Conservation (phyloP, 2,329 filamentous ascomycete genomes). For the Sodiomyces alkalinus region DNA sequence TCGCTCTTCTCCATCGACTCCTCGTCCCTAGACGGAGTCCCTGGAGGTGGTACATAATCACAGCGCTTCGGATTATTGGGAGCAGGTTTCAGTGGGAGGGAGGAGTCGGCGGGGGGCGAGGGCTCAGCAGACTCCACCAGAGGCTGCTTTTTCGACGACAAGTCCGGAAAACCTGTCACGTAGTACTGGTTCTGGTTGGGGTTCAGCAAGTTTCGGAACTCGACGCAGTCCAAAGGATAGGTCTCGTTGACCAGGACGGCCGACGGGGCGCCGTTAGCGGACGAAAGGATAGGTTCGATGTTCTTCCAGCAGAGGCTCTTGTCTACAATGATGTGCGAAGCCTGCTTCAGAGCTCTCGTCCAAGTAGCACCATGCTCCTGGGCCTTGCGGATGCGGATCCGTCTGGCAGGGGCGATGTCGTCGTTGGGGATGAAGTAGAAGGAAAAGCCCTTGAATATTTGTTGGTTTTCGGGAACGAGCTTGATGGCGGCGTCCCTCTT, state of each 20-base stretch:
- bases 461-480: slow-evolving; percentile 32
- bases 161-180: slow-evolving; percentile 32
- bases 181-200: slow-evolving; percentile 42
- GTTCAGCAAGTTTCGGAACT: slow-evolving; percentile 41
- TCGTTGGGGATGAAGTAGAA: slow-evolving; percentile 76
- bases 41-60: slow-evolving; percentile 21
- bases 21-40: slow-evolving; percentile 21
- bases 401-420: slow-evolving; percentile 51
- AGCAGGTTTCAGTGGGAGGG: slow-evolving; percentile 31
- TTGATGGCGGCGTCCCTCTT: slow-evolving; percentile 27
- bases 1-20: slow-evolving; percentile 14
- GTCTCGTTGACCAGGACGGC: slow-evolving; percentile 47
- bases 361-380: slow-evolving; percentile 62
- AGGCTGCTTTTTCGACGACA: too few species aligned
- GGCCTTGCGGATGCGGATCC: slow-evolving; percentile 58
- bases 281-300: slow-evolving; percentile 40
- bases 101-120: not conserved
- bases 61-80: slow-evolving; percentile 20
- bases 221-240: slow-evolving; percentile 55
- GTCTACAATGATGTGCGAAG: slow-evolving; percentile 75
- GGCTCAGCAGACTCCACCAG: not conserved
- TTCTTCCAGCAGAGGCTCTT: slow-evolving; percentile 46
- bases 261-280: slow-evolving; percentile 11
- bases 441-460: slow-evolving; percentile 43
- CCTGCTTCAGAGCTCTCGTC: slow-evolving; percentile 38